These are phyloP conservation scores for Hemerocallis citrina DNA, from an alignment of 106 monocot species.

Conservation along the genomic window DNA sequence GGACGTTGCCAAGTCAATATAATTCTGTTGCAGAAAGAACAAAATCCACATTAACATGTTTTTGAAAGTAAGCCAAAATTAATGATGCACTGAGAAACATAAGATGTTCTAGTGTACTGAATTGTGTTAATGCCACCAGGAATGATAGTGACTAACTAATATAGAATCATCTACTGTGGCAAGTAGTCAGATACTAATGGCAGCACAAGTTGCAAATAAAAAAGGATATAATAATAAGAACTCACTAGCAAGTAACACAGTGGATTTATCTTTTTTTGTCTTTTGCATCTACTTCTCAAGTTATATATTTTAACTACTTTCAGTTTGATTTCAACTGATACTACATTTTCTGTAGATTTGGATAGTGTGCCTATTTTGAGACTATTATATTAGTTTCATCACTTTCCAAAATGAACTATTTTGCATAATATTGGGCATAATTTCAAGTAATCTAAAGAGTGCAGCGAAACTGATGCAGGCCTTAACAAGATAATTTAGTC, in stretches of 20 bases:
- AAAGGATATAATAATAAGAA: background rate
- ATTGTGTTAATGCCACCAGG: background rate
- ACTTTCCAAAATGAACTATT: too few relatives aligned
- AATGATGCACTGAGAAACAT: background rate
- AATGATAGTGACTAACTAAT: background rate
- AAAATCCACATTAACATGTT: background rate
- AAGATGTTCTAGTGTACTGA: background rate
- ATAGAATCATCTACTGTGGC: background rate
- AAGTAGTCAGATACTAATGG: background rate
- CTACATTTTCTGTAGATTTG: too few relatives aligned
- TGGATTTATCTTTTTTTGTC: too few relatives aligned
- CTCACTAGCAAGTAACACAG: background rate
- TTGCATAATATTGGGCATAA: too few relatives aligned
- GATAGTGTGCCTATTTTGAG: too few relatives aligned
- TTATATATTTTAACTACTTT: too few relatives aligned
- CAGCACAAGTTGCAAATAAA: background rate
- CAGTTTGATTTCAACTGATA: too few relatives aligned
- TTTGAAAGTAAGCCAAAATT: background rate
- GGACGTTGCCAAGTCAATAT: constrained; percentile 59
- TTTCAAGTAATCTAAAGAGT: too few relatives aligned
- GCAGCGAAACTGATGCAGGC: too few relatives aligned
- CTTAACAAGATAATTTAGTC: too few relatives aligned
- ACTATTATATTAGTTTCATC: too few relatives aligned
- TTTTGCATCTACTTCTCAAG: too few relatives aligned
- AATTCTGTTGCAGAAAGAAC: constrained; percentile 36